phyloP scores from a whole-genome alignment of 495 filamentous ascomycete genomes.

The Podospora fimiseda region DNA sequence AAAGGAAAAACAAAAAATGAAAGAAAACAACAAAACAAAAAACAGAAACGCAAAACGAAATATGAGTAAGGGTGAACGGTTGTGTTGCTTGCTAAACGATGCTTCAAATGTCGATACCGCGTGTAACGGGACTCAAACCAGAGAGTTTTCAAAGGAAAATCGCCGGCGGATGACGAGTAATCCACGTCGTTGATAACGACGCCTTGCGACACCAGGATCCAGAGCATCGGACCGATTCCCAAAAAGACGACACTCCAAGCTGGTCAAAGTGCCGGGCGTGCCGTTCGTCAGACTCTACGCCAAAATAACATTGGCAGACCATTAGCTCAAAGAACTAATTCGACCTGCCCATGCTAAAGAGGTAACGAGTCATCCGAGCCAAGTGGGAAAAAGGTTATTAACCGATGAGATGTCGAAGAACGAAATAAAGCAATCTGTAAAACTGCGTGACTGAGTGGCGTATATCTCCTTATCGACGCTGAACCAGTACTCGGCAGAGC shows the following conservation, averaged over 20 bases:
- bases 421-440: constrained; percentile 29
- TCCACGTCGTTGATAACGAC: background rate
- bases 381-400: constrained; percentile 9
- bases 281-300: constrained; percentile 3
- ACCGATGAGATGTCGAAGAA: constrained; percentile 29
- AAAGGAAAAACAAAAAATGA: constrained; percentile 23
- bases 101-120: background rate
- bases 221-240: background rate
- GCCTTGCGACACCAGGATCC: background rate
- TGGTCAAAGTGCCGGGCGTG: constrained; percentile 5
- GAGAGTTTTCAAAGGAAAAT: constrained; percentile 1
- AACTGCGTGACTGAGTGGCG: constrained; percentile 21
- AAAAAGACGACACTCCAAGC: constrained; percentile 1
- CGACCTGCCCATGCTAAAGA: background rate
- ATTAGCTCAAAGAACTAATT: background rate
- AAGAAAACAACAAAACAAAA: constrained; percentile 28
- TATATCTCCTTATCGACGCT: constrained; percentile 25
- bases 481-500: constrained; percentile 14
- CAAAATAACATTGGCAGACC: background rate
- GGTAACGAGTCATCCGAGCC: constrained; percentile 13
- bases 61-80: background rate
- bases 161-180: background rate
- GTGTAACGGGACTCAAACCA: constrained; percentile 1
- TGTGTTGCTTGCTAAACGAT: background rate
- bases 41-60: constrained; percentile 3